Percentiles rank a stretch among this genome's conserved stretches.
Evolutionary conservation across 148 eudicot genomes (phyloP).

Genomic region (Euryodendron excelsum): DNA sequence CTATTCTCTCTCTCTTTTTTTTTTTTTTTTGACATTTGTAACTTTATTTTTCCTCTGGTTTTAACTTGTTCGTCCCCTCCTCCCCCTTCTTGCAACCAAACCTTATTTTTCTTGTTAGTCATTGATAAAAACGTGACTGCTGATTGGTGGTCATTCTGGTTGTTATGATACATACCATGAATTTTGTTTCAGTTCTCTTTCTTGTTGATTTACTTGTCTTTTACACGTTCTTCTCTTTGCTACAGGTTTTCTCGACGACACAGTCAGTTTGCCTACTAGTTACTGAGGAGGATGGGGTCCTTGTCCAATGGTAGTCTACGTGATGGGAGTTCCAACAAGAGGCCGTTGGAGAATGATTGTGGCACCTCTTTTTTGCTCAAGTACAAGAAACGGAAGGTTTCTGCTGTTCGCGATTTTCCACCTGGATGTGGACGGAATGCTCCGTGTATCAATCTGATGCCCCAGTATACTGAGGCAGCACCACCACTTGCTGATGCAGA

Average conservation of each 20-base stretch:
- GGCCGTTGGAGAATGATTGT: conserved; percentile 35
- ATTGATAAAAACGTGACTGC: neutral
- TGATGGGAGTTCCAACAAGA: conserved; percentile 28
- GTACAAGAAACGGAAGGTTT: conserved; percentile 42
- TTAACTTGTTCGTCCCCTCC: no score
- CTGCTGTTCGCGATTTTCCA: conserved; percentile 68
- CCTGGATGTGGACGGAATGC: conserved; percentile 67
- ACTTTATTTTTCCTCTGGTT: no score
- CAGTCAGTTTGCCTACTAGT: neutral
- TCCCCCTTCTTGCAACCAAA: neutral
- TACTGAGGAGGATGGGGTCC: conserved; percentile 28
- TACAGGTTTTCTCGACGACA: neutral
- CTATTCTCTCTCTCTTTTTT: no score
- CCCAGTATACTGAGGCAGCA: conserved; percentile 14
- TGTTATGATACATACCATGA: neutral
- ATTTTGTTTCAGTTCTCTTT: neutral
- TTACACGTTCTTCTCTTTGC: neutral
- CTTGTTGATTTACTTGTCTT: neutral
- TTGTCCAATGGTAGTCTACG: conserved; percentile 19
- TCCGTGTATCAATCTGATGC: neutral
- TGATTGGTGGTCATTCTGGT: neutral
- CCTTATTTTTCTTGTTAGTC: neutral
- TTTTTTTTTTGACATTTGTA: no score
- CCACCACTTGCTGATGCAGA: conserved; percentile 5
- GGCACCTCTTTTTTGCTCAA: conserved; percentile 29